Base-by-base conservation (phyloP, 2,329 filamentous ascomycete genomes). In the Ophiostoma montium region DNA sequence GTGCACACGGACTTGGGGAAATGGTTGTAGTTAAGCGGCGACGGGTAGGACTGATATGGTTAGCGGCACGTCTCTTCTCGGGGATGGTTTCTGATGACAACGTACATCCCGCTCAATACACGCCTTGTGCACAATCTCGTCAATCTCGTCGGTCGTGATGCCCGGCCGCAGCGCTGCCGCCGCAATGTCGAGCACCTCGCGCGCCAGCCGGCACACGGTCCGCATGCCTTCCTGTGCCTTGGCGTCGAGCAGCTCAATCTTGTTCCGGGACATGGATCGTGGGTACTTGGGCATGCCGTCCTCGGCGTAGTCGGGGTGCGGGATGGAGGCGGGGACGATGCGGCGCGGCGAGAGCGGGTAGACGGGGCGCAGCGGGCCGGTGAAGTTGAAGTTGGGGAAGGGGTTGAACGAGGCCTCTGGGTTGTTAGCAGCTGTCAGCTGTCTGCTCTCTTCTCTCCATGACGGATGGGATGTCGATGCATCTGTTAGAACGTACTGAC, bases 1-100 rank as follows among this genome's bases (percentile, higher is more conserved):
- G 90, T 96, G 68, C 92, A 98, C 54, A 95, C 86, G 0, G 92
- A 98, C 70, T 98, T 98, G 56, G 92, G 92, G 68, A 96, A 98
- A 65, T 89, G 74, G 70, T 86, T 85, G 69, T 96, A 96, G 70
- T 95, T 95, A 32, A 96, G 71, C 1, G 90, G 88, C 1, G 90
- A 95, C 0, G 90, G 90, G 63, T 96, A 96, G 10, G 88, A 30
- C 7, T 42, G 6, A n/a, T 35, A n/a, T 13, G 32, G 11, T n/a
- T 3, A 35, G 32, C 11, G 32, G 32, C 32, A n/a, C n/a, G n/a
- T n/a, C n/a, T n/a, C n/a, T n/a, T n/a, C n/a, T n/a, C n/a, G n/a
- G n/a, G n/a, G n/a, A n/a, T n/a, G n/a, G n/a, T n/a, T n/a, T n/a
- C n/a, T n/a, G n/a, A n/a, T n/a, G n/a, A n/a, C n/a, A n/a, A n/a